Evolutionary conservation across 306 rosid genomes (phyloP).

Genomic region (Carpinus viminea): DNA sequence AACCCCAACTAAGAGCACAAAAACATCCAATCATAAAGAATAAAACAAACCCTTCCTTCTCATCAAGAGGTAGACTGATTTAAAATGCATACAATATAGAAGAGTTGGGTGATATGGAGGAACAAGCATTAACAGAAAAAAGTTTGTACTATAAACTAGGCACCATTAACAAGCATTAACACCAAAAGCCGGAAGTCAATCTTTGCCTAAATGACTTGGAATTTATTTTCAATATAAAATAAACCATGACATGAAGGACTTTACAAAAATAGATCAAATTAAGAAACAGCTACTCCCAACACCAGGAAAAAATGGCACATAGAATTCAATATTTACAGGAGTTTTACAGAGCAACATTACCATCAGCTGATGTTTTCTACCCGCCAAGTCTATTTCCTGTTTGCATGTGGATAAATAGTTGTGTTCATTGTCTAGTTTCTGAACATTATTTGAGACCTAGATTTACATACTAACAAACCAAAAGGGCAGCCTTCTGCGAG

Average conservation of each 20-base stretch:
- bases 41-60: neutral
- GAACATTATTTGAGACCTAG: neutral
- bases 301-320: neutral
- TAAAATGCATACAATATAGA: neutral
- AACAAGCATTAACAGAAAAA: neutral
- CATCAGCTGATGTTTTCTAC: neutral
- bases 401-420: neutral
- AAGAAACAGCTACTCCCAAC: neutral
- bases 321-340: neutral
- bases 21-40: neutral
- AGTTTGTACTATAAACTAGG: neutral
- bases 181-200: neutral
- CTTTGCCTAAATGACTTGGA: neutral
- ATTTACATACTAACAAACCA: neutral
- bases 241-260: neutral
- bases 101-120: neutral
- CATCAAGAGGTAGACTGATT: neutral
- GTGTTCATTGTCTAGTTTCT: neutral
- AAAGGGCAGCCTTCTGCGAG: neutral
- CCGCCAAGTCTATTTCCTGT: neutral
- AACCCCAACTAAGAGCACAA: neutral
- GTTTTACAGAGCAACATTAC: neutral
- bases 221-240: neutral
- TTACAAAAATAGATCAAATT: neutral
- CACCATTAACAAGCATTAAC: neutral